Evolutionary conservation across 805 yeast genomes (phyloP).

Genomic region (Ogataea henricii): DNA sequence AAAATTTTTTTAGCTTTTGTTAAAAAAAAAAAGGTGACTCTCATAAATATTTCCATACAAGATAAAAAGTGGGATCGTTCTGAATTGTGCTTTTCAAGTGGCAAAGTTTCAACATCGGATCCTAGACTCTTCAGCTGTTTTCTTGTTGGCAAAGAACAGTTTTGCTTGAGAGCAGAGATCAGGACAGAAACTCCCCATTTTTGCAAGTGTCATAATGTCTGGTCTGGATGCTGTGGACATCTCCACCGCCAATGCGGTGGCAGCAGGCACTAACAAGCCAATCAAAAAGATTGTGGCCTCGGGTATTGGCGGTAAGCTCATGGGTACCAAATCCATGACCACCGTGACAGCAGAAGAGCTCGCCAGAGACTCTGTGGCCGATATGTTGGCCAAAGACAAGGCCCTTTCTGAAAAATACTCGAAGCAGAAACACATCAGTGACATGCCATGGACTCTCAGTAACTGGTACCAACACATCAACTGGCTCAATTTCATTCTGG

Average conservation of each 20-base stretch:
- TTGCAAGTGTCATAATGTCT: conserved; percentile 17
- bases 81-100: not conserved
- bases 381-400: conserved; percentile 46
- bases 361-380: conserved; percentile 52
- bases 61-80: not conserved
- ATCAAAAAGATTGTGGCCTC: conserved; percentile 76
- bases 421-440: conserved; percentile 62
- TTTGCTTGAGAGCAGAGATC: not conserved
- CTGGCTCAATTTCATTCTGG: conserved; percentile 74
- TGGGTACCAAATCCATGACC: conserved; percentile 80
- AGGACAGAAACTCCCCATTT: not conserved
- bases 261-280: conserved; percentile 77
- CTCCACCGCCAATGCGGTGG: conserved; percentile 71
- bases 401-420: conserved; percentile 44
- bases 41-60: not conserved
- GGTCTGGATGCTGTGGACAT: conserved; percentile 52
- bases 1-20: not conserved
- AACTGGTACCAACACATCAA: conserved; percentile 78
- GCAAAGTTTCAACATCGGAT: not conserved
- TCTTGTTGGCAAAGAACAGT: conserved; percentile 7
- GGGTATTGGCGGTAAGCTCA: conserved; percentile 69
- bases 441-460: conserved; percentile 70
- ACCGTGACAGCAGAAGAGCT: conserved; percentile 65
- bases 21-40: conserved; percentile 1
- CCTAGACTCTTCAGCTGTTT: conserved; percentile 2